phyloP scores from a whole-genome alignment of 164 flowering plant species.

The Piper longum region DNA sequence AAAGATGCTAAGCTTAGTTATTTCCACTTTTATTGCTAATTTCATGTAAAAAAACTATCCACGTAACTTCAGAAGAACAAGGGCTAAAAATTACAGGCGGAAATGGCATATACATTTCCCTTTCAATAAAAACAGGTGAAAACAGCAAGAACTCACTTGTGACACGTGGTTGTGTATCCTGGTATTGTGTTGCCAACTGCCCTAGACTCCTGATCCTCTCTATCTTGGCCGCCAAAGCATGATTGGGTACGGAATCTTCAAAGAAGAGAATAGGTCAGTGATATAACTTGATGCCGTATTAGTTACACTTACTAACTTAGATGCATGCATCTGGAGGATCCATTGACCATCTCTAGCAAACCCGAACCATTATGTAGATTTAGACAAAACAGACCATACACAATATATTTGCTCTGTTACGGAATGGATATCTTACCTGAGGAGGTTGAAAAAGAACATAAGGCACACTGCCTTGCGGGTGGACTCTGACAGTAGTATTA shows the following conservation, averaged over 20 bases:
- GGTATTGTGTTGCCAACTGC: neutral
- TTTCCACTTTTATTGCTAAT: too few species aligned
- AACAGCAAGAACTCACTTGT: neutral
- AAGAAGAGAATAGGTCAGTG: neutral
- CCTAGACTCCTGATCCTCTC: neutral
- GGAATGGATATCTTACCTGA: neutral
- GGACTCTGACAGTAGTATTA: neutral
- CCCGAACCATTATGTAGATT: neutral
- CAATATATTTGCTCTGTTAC: neutral
- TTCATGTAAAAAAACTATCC: too few species aligned
- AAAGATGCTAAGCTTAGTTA: too few species aligned
- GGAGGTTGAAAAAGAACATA: neutral
- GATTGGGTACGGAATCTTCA: neutral
- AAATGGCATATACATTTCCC: neutral
- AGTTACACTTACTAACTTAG: neutral
- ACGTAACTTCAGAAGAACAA: too few species aligned
- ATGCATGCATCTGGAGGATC: neutral
- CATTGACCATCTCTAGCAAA: neutral
- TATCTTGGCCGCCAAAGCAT: neutral
- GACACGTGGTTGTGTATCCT: neutral
- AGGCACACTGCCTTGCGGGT: neutral
- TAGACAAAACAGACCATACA: neutral
- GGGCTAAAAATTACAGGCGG: neutral
- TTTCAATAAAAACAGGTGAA: too few species aligned
- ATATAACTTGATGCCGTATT: neutral